Evolutionary conservation across 2,329 filamentous ascomycete genomes (phyloP), one percentile per base, ranked within the genome.

Genomic region (Diaporthe sp.): DNA sequence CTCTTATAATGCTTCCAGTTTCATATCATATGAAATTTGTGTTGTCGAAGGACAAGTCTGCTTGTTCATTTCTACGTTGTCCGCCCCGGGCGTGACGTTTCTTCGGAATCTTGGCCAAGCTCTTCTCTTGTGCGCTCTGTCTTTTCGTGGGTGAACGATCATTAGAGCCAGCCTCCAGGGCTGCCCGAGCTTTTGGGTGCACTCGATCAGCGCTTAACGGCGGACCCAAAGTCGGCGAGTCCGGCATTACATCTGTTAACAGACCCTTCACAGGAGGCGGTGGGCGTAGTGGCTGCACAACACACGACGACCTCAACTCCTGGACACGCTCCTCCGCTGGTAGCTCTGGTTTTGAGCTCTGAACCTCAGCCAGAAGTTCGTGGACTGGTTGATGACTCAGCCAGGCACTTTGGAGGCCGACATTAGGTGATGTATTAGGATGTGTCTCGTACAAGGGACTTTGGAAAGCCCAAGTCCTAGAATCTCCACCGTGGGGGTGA

Each of bases 311-410:
- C 65, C 49, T 69, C 34, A 69, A 19, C 49, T 69, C 65, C 37
- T 39, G 65, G 13, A 15, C 17, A 6, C 31, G 46, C 49, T 55
- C 65, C 22, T 39, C 2, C 12, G 34, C 34, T 1, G 65, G 49
- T 4, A 69, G 65, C 37, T 55, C 49, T 10, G 15, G 15, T 0
- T 10, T 42, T 3, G 65, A 4, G 22, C 34, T 28, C 10, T 69
- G 46, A 15, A 69, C 65, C 15, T 69, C 65, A 25, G 65, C 65
- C 34, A 69, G 34, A 3, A 69, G 65, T 17, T 69, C 65, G n/a
- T 69, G 65, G n/a, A 69, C 65, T 19, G 46, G 37, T 15, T 55
- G 65, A 1, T n/a, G 34, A 28, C n/a, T 28, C 22, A 34, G 15
- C 49, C 65, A 55, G 34, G 49, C 5, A 6, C 42, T 39, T 22